Conservation (phyloP, 495 filamentous ascomycete genomes). For the Penicillium soppii region DNA sequence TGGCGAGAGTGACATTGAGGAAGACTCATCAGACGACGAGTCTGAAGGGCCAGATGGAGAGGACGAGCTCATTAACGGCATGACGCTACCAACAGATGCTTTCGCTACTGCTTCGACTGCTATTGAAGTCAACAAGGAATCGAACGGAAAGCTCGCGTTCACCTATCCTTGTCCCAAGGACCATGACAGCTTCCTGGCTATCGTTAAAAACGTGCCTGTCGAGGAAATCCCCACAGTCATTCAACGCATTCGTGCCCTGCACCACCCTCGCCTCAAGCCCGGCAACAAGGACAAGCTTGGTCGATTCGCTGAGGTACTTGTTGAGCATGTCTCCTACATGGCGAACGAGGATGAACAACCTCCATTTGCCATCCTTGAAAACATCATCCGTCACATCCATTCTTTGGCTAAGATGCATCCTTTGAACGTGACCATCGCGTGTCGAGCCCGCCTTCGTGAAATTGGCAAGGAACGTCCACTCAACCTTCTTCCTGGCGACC, state of each 20-base stretch:
- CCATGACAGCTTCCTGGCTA: slow-evolving; percentile 69
- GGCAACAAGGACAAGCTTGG: slow-evolving; percentile 83
- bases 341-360: slow-evolving; percentile 50
- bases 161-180: slow-evolving; percentile 81
- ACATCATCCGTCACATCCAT: slow-evolving; percentile 74
- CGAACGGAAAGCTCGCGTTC: slow-evolving; percentile 62
- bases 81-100: slow-evolving; percentile 27
- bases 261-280: slow-evolving; percentile 81
- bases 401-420: slow-evolving; percentile 83
- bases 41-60: slow-evolving; percentile 47
- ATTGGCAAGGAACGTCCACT: slow-evolving; percentile 60
- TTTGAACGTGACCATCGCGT: slow-evolving; percentile 70
- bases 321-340: slow-evolving; percentile 74
- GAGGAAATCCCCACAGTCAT: slow-evolving; percentile 74
- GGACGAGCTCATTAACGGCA: slow-evolving; percentile 45
- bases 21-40: slow-evolving; percentile 48
- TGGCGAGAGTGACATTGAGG: slow-evolving; percentile 53
- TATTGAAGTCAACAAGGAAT: slow-evolving; percentile 31
- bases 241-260: slow-evolving; percentile 80
- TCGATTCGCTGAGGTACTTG: slow-evolving; percentile 69
- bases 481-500: slow-evolving; percentile 67
- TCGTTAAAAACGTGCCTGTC: slow-evolving; percentile 56
- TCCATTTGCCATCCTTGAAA: slow-evolving; percentile 62
- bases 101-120: slow-evolving; percentile 23
- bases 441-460: slow-evolving; percentile 67